Conservation (phyloP, 176 grass and related monocot genomes). For the Phyllostachys edulis region DNA sequence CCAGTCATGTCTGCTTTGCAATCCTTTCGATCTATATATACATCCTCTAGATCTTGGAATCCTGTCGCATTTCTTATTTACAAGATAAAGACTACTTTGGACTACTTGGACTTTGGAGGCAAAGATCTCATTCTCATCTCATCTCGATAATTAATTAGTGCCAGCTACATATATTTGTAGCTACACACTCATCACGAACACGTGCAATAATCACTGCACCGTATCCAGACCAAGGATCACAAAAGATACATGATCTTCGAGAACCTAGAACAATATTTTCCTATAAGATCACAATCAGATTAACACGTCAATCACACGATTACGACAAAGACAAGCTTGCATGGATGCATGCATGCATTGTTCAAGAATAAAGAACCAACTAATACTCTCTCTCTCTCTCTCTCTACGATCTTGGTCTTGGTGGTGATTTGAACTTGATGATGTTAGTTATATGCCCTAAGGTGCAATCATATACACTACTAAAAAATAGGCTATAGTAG, state of each 20-base stretch:
- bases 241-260: slow-evolving; percentile 35
- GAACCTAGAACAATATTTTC: slow-evolving; percentile 42
- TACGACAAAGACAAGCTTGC: neutral
- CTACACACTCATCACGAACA: slow-evolving; percentile 32
- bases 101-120: neutral
- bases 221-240: slow-evolving; percentile 35
- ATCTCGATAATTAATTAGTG: neutral
- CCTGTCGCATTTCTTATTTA: neutral
- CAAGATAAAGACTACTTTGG: neutral
- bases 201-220: slow-evolving; percentile 29
- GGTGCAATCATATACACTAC: too few species aligned
- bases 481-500: too few species aligned
- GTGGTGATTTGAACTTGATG: slow-evolving; percentile 13
- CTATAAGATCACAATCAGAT: slow-evolving; percentile 27
- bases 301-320: neutral
- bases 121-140: slow-evolving; percentile 23
- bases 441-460: too few species aligned
- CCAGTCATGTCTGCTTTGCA: neutral
- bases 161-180: neutral
- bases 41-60: neutral
- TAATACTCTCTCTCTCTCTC: too few species aligned
- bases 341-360: neutral
- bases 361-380: neutral
- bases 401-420: neutral
- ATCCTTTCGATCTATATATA: slow-evolving; percentile 3